These are phyloP conservation scores for Balamuthia mandrillaris DNA, from an alignment of 208 protist genomes.

Conservation along the genomic window DNA sequence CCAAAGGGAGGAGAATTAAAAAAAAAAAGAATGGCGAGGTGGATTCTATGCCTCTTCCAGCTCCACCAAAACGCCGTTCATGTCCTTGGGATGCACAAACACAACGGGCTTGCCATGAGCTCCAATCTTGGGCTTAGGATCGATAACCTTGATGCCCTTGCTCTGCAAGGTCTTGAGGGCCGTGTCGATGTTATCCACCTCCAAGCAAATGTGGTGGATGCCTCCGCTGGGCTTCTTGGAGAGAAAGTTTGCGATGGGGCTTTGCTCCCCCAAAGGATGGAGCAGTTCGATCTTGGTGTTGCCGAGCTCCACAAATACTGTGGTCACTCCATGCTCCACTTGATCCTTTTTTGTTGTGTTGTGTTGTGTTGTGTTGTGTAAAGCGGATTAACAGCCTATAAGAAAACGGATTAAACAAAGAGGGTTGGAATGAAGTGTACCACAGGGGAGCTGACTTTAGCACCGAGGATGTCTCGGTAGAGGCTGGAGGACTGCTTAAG, in stretches of 20 bases:
- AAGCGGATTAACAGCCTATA: not conserved
- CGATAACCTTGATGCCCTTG: slow-evolving; percentile 76
- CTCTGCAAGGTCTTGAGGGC: slow-evolving; percentile 69
- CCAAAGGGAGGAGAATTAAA: no score
- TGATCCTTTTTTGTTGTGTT: slow-evolving; percentile 59
- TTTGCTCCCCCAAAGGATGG: slow-evolving; percentile 81
- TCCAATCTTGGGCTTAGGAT: slow-evolving; percentile 83
- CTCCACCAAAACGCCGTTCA: slow-evolving; percentile 85
- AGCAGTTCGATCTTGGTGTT: slow-evolving; percentile 88
- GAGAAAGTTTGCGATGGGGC: slow-evolving; percentile 84
- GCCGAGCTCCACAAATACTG: slow-evolving; percentile 83
- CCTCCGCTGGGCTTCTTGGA: slow-evolving; percentile 83
- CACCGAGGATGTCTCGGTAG: slow-evolving; percentile 78
- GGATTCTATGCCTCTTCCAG: slow-evolving; percentile 76
- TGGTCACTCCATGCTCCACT: slow-evolving; percentile 85
- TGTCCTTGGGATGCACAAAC: slow-evolving; percentile 87
- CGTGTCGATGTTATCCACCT: slow-evolving; percentile 69
- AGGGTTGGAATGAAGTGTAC: slow-evolving; percentile 50
- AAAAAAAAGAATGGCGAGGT: no score
- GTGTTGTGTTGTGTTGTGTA: not conserved
- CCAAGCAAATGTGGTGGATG: slow-evolving; percentile 89
- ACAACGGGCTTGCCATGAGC: slow-evolving; percentile 88
- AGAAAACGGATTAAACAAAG: not conserved
- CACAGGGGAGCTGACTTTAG: slow-evolving; percentile 77
- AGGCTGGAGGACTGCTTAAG: slow-evolving; percentile 67